Evolutionary conservation across 257 asterid species (phyloP).

Genomic region (Handroanthus guayacan): DNA sequence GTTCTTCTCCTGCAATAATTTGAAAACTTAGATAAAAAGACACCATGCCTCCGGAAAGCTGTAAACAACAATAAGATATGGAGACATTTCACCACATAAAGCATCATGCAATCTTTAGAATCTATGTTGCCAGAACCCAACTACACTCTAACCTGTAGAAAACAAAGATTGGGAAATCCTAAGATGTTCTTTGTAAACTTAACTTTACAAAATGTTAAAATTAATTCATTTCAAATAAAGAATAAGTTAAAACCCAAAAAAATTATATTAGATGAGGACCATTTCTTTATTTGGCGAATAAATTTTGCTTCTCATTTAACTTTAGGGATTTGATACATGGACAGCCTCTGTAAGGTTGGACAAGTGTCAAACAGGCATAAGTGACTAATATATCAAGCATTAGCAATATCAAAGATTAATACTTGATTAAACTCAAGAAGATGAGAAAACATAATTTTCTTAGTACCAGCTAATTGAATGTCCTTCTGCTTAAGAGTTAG

Average conservation of each 20-base stretch:
- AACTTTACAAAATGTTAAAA: background rate
- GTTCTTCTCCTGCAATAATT: constrained; percentile 73
- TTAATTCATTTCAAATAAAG: background rate
- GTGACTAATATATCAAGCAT: background rate
- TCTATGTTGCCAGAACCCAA: constrained; percentile 9
- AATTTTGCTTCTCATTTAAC: background rate
- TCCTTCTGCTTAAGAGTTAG: background rate
- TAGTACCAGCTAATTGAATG: background rate
- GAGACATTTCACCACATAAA: background rate
- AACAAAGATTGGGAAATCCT: background rate
- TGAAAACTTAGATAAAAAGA: constrained; percentile 11
- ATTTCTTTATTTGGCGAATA: background rate
- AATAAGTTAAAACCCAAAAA: background rate
- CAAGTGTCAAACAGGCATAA: background rate
- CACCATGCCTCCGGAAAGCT: background rate
- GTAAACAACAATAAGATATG: background rate
- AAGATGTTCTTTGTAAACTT: background rate
- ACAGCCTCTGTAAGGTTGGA: constrained; percentile 8
- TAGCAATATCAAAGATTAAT: no score
- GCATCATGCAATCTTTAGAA: constrained; percentile 25
- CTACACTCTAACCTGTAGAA: background rate
- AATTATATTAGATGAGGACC: background rate
- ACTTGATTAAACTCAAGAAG: background rate
- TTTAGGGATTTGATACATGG: background rate
- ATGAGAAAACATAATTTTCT: background rate